These are phyloP conservation scores for Pyrenochaeta sp. DNA, from an alignment of 2,329 filamentous ascomycete genomes.

Conservation along the genomic window DNA sequence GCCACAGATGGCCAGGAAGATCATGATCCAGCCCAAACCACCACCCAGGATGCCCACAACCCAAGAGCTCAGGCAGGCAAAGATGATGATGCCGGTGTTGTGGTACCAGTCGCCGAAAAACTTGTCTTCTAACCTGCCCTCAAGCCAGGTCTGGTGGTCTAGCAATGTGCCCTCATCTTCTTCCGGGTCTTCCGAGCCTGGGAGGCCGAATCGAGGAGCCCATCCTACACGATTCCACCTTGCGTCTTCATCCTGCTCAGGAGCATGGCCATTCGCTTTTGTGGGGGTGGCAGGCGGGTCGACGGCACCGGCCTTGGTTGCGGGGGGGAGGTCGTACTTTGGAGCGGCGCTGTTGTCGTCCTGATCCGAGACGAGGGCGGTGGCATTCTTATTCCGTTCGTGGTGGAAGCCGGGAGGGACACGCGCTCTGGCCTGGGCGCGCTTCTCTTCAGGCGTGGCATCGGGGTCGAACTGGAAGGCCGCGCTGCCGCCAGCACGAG, in stretches of 20 bases:
- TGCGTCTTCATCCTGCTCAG: conserved; percentile 63
- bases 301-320: conserved; percentile 74
- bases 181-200: conserved; percentile 58
- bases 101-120: conserved; percentile 99
- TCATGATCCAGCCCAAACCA: conserved; percentile 89
- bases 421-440: conserved; percentile 73
- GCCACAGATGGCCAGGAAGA: conserved; percentile 89
- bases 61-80: conserved; percentile 91
- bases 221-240: conserved; percentile 73
- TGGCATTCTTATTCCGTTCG: conserved; percentile 66
- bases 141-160: conserved; percentile 88
- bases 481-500: conserved; percentile 76
- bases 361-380: conserved; percentile 79
- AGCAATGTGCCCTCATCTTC: conserved; percentile 72
- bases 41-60: conserved; percentile 87
- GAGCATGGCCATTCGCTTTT: conserved; percentile 58
- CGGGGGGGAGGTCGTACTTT: conserved; percentile 78
- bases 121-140: conserved; percentile 83
- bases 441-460: conserved; percentile 84
- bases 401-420: conserved; percentile 71
- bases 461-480: conserved; percentile 89
- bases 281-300: conserved; percentile 58
- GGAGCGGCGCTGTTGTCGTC: conserved; percentile 50
- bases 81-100: conserved; percentile 91
- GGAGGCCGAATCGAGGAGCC: conserved; percentile 80